Base-by-base conservation (phyloP, 139 green algal genomes). In the Chlamydomonas sp. region DNA sequence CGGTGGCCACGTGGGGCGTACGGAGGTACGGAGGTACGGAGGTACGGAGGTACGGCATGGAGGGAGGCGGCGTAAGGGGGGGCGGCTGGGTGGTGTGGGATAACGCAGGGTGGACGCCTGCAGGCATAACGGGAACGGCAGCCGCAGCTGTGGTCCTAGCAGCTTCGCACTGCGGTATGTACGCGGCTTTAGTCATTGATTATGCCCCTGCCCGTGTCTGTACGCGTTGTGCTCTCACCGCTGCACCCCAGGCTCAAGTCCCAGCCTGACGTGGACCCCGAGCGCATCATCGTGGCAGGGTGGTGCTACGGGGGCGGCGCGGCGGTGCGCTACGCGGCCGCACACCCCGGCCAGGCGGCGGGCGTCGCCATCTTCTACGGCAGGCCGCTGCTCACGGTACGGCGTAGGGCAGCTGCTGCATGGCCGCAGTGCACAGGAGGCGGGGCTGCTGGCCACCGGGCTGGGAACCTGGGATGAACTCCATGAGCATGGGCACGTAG, bases 291-390 rank as follows among this genome's bases (percentile, higher is more conserved):
- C 12, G 84, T 88, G 66, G 76, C 84, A 17, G 84, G 84, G 7
- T 88, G 83, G 57, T 88, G 84, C 84, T 88, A 83, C 75, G 84
- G 84, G 15, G 84, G 84, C 57, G 84, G 75, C 5, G 14, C 63
- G 17, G 84, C 84, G 10, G 64, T 88, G 20, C 84, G 84, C 17
- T 88, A 88, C 49, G 84, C 84, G 0, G 84, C 76, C 5, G 84
- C 84, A 3, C 16, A 88, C 57, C 84, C 84, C 4, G 84, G 84
- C 3, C 4, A 69, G 57, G 75, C 69, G 3, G 75, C 84, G 18
- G 84, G 57, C 1, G 84, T 83, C 17, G 58, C 57, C 67, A 76
- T 88, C 63, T 88, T 88, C 64, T 88, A 88, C 64, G 84, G 84
- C 63, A 64, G 84, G 2, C 84, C 84, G 0, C 66, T 88, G 17